These are phyloP conservation scores for Begonia masoniana DNA, from an alignment of 306 rosid genomes.

Conservation along the genomic window DNA sequence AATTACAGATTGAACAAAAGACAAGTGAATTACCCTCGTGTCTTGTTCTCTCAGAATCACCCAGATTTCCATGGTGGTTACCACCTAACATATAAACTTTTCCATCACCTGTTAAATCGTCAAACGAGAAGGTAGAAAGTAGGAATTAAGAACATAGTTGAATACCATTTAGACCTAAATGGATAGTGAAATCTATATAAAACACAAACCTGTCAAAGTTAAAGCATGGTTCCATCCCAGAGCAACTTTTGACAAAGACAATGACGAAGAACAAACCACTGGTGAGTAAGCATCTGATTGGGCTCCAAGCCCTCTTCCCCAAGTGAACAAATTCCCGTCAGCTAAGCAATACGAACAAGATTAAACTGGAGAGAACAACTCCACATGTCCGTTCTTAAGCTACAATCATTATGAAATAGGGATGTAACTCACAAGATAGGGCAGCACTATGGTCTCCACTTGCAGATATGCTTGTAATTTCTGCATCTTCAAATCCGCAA, in stretches of 20 bases:
- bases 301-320: slow-evolving; percentile 85
- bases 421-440: slow-evolving; percentile 37
- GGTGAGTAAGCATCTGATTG: slow-evolving; percentile 42
- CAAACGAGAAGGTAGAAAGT: slow-evolving; percentile 2
- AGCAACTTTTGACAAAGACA: slow-evolving; percentile 26
- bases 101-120: slow-evolving; percentile 29
- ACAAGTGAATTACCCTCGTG: slow-evolving; percentile 28
- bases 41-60: slow-evolving; percentile 24
- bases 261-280: slow-evolving; percentile 17
- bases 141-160: slow-evolving; percentile 4
- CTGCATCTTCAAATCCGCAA: slow-evolving; percentile 34
- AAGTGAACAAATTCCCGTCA: slow-evolving; percentile 60
- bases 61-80: slow-evolving; percentile 56
- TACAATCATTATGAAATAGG: slow-evolving; percentile 2
- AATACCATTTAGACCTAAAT: not conserved
- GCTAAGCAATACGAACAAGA: slow-evolving; percentile 19
- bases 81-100: slow-evolving; percentile 74
- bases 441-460: slow-evolving; percentile 95
- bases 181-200: not conserved
- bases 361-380: not conserved
- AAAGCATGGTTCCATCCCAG: slow-evolving; percentile 90
- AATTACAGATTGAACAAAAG: too few relatives aligned
- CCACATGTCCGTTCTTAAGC: not conserved
- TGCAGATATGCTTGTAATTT: slow-evolving; percentile 41
- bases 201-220: slow-evolving; percentile 43